Conservation (phyloP, 371 early-diverging fungal species). For the Mucor piriformis region DNA sequence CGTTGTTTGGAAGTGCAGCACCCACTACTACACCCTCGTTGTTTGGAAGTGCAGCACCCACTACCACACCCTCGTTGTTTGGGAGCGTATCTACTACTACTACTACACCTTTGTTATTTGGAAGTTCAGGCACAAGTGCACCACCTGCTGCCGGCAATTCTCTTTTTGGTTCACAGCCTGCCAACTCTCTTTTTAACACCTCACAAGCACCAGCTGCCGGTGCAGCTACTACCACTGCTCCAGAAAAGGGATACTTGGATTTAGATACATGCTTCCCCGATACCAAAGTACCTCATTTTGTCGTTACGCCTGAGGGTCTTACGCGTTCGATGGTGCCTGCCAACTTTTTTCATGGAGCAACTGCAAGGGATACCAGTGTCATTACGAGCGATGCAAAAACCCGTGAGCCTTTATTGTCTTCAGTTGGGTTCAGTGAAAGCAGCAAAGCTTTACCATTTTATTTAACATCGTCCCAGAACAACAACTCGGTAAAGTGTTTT, state of each 20-base stretch:
- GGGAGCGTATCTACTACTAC: background rate
- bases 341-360: constrained; percentile 2
- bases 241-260: constrained; percentile 10
- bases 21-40: background rate
- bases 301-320: constrained; percentile 19
- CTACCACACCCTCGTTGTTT: background rate
- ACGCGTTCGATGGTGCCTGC: constrained; percentile 25
- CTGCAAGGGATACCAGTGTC: background rate
- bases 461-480: constrained; percentile 8
- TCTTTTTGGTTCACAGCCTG: background rate
- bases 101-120: background rate
- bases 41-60: too few species aligned
- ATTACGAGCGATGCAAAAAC: background rate
- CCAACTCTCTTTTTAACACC: background rate
- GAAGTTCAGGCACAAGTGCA: too few species aligned
- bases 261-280: constrained; percentile 27
- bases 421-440: constrained; percentile 4
- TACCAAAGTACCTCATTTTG: constrained; percentile 5
- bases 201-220: background rate
- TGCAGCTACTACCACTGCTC: background rate
- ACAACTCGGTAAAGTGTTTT: background rate
- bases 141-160: background rate
- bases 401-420: background rate
- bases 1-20: background rate
- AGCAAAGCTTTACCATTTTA: constrained; percentile 9